Base-by-base conservation (phyloP, 2,329 filamentous ascomycete species). In the Cercospora janseana region DNA sequence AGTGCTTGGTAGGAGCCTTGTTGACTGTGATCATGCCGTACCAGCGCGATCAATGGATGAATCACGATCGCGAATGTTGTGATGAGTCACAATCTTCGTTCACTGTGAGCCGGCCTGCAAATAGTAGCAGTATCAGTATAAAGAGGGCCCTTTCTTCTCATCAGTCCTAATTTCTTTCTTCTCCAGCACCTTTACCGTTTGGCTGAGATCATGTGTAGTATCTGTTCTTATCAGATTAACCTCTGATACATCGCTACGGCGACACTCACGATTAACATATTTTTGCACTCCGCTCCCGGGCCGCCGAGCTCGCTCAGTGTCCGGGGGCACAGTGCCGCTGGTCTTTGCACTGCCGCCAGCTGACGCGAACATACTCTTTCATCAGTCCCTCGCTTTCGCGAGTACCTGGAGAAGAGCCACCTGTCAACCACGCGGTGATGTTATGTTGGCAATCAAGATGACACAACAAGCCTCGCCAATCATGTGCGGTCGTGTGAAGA, bases 221-320 rank as follows among this genome's bases (percentile, higher is more conserved):
- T 40, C 45, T 48, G 45, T 48, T 48, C 45, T 48, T 48, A 28
- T 31, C 32, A 48, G 45, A 28, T 48, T 48, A 41, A 48, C 41
- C 45, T 48, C 45, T 48, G 32, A 31, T 29, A 40, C 34, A 18
- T 26, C 31, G 15, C 45, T 32, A 48, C 34, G 45, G 45, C 23
- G 31, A 26, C 16, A 15, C 29, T 31, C 26, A 41, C 21, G 35
- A 40, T 48, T 40, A 41, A 31, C 45, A 12, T 40, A 48, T 48
- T 48, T 48, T 48, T 48, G 16, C 15, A 38, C 21, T 12, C 24
- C 20, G 32, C n/a, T n/a, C 7, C 23, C 21, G 24, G 45, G 45
- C 45, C 45, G 8, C 45, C 41, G 45, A 24, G 45, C 32, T 48
- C 41, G 34, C 45, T 31, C 21, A 40, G n/a, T 48, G 45, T 26